A percentile compares a stretch with the other conserved stretches of the same genome.
Evolutionary conservation across 176 grass and related monocot species (phyloP).

Genomic region (Microstegium vimineum): DNA sequence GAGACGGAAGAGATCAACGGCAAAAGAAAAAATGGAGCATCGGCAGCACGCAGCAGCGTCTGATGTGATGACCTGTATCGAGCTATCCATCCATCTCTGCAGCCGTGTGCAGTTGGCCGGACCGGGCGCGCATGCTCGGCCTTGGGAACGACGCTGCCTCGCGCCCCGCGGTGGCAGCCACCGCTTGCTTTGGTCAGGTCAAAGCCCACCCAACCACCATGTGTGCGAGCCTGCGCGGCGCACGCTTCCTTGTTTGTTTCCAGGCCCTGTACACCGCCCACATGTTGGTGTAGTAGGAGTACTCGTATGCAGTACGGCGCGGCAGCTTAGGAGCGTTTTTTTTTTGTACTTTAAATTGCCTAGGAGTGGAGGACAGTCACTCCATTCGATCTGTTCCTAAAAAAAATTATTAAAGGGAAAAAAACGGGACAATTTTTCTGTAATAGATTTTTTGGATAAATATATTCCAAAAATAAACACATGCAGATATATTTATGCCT

Average conservation of each 20-base stretch:
- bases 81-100: not conserved
- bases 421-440: no score
- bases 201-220: not conserved
- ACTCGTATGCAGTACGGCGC: not conserved
- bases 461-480: no score
- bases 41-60: no score
- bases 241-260: constrained; percentile 26
- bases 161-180: not conserved
- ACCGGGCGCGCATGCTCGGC: constrained; percentile 28
- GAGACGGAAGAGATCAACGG: no score
- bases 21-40: no score
- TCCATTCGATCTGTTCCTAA: no score
- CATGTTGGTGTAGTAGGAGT: not conserved
- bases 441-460: no score
- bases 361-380: no score
- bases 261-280: not conserved
- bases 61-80: no score
- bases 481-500: no score
- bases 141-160: not conserved
- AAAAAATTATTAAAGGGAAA: no score
- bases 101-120: not conserved
- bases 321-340: not conserved
- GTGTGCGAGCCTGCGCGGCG: constrained; percentile 1
- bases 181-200: not conserved
- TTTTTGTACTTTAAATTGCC: no score